A percentile compares a stretch with the other conserved stretches of the same genome.
Evolutionary conservation across 495 filamentous ascomycete genomes (phyloP).

Genomic region (Alectoria sarmentosa): DNA sequence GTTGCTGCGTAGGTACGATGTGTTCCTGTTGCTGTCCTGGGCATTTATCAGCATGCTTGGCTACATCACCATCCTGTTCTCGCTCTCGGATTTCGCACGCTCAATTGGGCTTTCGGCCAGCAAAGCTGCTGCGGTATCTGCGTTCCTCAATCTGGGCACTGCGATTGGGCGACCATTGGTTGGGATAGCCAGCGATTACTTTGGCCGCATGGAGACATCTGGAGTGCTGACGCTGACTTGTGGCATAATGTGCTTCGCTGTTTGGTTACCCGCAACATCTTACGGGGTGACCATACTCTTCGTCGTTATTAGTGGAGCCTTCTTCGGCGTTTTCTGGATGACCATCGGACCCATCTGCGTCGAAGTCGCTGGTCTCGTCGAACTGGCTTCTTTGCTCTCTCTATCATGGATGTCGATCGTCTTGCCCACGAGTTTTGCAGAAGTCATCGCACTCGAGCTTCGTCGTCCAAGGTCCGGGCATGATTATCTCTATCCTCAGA

Average conservation of each 20-base stretch:
- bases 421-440: slow-evolving; percentile 56
- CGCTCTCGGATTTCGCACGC: slow-evolving; percentile 32
- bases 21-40: slow-evolving; percentile 39
- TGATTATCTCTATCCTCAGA: slow-evolving; percentile 51
- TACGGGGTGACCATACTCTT: slow-evolving; percentile 58
- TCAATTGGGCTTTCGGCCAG: slow-evolving; percentile 51
- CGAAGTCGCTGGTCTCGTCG: slow-evolving; percentile 52
- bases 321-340: slow-evolving; percentile 59
- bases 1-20: slow-evolving; percentile 37
- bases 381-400: slow-evolving; percentile 53
- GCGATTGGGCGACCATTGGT: slow-evolving; percentile 59
- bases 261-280: slow-evolving; percentile 59
- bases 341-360: slow-evolving; percentile 31
- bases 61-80: slow-evolving; percentile 46
- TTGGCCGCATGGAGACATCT: slow-evolving; percentile 59
- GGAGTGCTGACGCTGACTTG: slow-evolving; percentile 49
- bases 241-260: slow-evolving; percentile 51
- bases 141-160: slow-evolving; percentile 61
- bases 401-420: slow-evolving; percentile 60
- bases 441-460: slow-evolving; percentile 61
- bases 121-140: slow-evolving; percentile 57
- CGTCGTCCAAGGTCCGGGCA: slow-evolving; percentile 32
- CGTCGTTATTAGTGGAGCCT: slow-evolving; percentile 52
- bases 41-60: slow-evolving; percentile 44
- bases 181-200: slow-evolving; percentile 56